Conservation (phyloP, 495 filamentous ascomycete genomes). For the Penicillium waksmanii region DNA sequence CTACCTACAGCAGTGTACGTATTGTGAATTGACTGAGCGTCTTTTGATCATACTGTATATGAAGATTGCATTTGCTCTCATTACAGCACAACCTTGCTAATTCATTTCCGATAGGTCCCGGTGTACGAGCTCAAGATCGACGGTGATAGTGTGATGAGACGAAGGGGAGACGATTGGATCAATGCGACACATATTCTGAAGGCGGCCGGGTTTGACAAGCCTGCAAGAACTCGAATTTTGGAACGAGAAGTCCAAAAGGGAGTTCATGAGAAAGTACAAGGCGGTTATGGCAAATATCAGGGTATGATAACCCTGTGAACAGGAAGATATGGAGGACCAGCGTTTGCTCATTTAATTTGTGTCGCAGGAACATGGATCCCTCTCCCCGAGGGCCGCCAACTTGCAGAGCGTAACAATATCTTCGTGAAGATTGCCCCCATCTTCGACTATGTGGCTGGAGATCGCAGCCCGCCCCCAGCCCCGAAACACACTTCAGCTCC, state of each 20-base stretch:
- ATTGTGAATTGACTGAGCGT: background rate
- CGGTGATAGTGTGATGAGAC: constrained; percentile 84
- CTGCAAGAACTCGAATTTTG: constrained; percentile 88
- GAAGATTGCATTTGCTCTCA: background rate
- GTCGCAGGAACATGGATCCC: constrained; percentile 90
- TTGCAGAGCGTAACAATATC: constrained; percentile 84
- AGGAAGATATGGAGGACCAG: background rate
- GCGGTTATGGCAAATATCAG: constrained; percentile 98
- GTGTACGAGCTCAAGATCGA: constrained; percentile 88
- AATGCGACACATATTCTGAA: constrained; percentile 97
- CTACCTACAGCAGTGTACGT: constrained; percentile 92
- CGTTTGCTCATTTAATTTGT: constrained; percentile 18
- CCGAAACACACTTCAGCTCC: constrained; percentile 79
- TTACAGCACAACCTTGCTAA: background rate
- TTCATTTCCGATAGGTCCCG: constrained; percentile 64
- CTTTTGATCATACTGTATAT: background rate
- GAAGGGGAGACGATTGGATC: constrained; percentile 85
- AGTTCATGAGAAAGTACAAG: constrained; percentile 94
- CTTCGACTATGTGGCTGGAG: constrained; percentile 85
- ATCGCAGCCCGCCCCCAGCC: constrained; percentile 86
- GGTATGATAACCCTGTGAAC: constrained; percentile 49
- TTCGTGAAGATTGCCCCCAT: constrained; percentile 80
- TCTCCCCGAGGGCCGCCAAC: constrained; percentile 73
- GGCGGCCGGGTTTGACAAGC: constrained; percentile 82
- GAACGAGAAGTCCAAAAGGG: constrained; percentile 98